Evolutionary conservation across 2,329 filamentous ascomycete genomes (phyloP).

Genomic region (Ceratocystis eucalypticola): DNA sequence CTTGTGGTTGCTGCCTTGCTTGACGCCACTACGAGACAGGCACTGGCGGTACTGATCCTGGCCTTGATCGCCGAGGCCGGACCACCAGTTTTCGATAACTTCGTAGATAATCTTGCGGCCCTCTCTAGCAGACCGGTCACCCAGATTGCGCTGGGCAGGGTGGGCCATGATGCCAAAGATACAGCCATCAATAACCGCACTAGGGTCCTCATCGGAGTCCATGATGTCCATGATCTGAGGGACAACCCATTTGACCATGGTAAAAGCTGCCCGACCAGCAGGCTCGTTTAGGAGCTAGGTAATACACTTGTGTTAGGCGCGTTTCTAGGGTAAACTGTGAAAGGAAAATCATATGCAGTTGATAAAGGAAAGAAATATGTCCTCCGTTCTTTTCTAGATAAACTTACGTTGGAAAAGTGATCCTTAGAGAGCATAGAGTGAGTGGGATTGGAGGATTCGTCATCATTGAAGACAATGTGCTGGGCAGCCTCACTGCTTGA

Average conservation of each 20-base stretch:
- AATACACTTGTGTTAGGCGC: not conserved
- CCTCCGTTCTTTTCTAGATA: not conserved
- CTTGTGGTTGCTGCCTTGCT: conserved; percentile 70
- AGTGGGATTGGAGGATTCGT: conserved; percentile 65
- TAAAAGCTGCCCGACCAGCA: conserved; percentile 67
- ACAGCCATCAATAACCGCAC: conserved; percentile 60
- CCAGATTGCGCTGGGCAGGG: conserved; percentile 60
- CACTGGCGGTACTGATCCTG: conserved; percentile 57
- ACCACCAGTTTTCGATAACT: conserved; percentile 77
- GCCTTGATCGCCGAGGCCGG: conserved; percentile 45
- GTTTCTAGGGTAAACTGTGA: conserved; percentile 9
- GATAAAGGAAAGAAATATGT: not conserved
- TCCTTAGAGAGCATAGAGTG: conserved; percentile 96
- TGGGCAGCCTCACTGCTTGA: conserved; percentile 72
- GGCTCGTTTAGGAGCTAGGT: conserved; percentile 64
- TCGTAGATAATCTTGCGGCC: conserved; percentile 65
- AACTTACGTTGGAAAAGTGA: conserved; percentile 68
- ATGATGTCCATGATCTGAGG: conserved; percentile 80
- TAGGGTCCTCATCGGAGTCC: conserved; percentile 62
- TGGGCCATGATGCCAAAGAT: conserved; percentile 77
- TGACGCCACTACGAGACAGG: conserved; percentile 65
- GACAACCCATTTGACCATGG: conserved; percentile 70
- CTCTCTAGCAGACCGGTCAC: conserved; percentile 56
- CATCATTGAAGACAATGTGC: conserved; percentile 72
- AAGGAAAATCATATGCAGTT: not conserved